These are phyloP conservation scores for Kazachstania sp. DNA, from an alignment of 1,139 yeast species.

Conservation along the genomic window DNA sequence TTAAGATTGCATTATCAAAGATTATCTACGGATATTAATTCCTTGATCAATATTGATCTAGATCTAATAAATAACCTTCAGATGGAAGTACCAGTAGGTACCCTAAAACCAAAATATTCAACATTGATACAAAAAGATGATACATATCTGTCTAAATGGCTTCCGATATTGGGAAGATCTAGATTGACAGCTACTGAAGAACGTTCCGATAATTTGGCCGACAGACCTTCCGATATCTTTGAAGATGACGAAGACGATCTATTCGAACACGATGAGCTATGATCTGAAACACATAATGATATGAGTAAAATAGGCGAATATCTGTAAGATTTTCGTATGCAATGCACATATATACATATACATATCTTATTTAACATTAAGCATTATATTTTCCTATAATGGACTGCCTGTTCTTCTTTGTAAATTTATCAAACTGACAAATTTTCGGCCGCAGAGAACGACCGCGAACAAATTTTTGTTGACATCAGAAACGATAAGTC, in stretches of 20 bases:
- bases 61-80: constrained; percentile 88
- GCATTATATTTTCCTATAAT: too few species aligned
- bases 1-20: constrained; percentile 82
- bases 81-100: constrained; percentile 28
- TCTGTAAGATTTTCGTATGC: too few species aligned
- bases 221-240: background rate
- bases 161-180: background rate
- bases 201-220: background rate
- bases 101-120: background rate
- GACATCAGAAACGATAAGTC: too few species aligned
- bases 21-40: constrained; percentile 67
- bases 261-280: constrained; percentile 2
- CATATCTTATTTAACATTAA: too few species aligned
- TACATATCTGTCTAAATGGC: background rate
- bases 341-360: too few species aligned
- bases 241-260: background rate
- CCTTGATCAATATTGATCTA: constrained; percentile 79
- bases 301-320: too few species aligned
- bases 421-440: background rate
- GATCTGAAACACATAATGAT: background rate
- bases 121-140: background rate
- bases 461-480: too few species aligned
- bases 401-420: too few species aligned
- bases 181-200: background rate
- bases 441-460: background rate